phyloP scores from a whole-genome alignment of 345 rosid genomes.

The Sonneratia caseolaris region DNA sequence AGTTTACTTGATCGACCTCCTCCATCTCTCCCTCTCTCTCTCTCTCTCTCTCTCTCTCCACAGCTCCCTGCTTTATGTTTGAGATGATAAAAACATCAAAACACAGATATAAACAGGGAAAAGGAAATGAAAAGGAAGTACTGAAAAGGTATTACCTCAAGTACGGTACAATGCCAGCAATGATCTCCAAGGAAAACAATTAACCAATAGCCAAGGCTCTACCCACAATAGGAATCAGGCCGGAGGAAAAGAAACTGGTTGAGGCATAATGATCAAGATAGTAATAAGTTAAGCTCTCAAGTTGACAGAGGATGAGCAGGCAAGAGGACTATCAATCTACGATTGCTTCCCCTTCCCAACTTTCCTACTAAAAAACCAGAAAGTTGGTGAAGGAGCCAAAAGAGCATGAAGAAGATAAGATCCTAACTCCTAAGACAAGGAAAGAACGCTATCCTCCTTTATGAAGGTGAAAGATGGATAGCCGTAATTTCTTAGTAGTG shows the following conservation, averaged over 20 bases:
- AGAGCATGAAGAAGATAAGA: constrained; percentile 7
- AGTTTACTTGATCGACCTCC: not conserved
- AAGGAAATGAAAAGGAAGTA: not conserved
- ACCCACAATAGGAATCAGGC: not conserved
- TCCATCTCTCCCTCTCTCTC: too few relatives aligned
- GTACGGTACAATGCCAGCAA: not conserved
- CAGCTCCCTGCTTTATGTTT: constrained; percentile 4
- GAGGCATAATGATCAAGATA: not conserved
- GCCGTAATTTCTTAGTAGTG: constrained; percentile 10
- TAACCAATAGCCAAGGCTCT: not conserved
- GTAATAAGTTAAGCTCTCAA: not conserved
- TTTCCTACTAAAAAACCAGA: constrained; percentile 56
- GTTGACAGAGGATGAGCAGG: not conserved
- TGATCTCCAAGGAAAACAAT: not conserved
- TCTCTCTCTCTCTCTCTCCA: too few relatives aligned
- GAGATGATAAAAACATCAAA: not conserved
- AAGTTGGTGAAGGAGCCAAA: constrained; percentile 31
- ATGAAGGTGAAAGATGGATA: not conserved
- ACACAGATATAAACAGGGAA: not conserved
- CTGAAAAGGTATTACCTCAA: not conserved
- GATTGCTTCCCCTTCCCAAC: constrained; percentile 39
- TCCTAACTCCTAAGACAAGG: constrained; percentile 8
- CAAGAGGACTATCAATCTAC: not conserved
- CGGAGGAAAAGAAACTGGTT: not conserved
- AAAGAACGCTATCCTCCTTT: not conserved